These are phyloP conservation scores for Alternaria alternata DNA, from an alignment of 2,329 filamentous ascomycete species.

Conservation along the genomic window DNA sequence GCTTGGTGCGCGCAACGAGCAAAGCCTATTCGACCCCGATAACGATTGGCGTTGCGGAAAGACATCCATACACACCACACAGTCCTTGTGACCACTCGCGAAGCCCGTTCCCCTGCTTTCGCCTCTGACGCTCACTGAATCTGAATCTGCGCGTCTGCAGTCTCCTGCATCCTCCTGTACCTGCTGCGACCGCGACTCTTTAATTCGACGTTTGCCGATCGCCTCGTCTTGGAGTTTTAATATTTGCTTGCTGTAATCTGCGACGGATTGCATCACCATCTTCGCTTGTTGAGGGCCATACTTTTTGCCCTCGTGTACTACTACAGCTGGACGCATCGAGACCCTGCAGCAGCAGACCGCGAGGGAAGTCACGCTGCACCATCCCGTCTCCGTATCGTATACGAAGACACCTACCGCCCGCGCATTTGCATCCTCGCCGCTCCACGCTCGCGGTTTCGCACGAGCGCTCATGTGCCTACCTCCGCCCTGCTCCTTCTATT, in stretches of 20 bases:
- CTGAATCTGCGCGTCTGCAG: slow-evolving; percentile 24
- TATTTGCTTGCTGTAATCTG: slow-evolving; percentile 13
- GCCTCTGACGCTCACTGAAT: slow-evolving; percentile 23
- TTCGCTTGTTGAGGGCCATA: slow-evolving; percentile 17
- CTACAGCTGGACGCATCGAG: slow-evolving; percentile 26
- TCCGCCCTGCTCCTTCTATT: slow-evolving; percentile 45
- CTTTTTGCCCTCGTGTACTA: slow-evolving; percentile 25
- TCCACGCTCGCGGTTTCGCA: slow-evolving; percentile 36
- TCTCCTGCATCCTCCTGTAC: slow-evolving; percentile 22
- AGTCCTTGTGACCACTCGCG: slow-evolving; percentile 38
- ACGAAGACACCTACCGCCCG: slow-evolving; percentile 6
- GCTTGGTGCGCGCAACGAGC: slow-evolving; percentile 33
- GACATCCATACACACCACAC: slow-evolving; percentile 18
- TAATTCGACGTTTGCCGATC: slow-evolving; percentile 9
- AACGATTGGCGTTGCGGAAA: slow-evolving; percentile 32
- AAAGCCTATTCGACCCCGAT: slow-evolving; percentile 30
- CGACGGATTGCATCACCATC: slow-evolving; percentile 26
- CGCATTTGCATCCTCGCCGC: slow-evolving; percentile 22
- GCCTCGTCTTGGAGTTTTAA: slow-evolving; percentile 9
- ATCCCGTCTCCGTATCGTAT: slow-evolving; percentile 8
- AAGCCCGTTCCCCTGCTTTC: slow-evolving; percentile 25
- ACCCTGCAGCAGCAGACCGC: slow-evolving; percentile 17
- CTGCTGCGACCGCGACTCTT: slow-evolving; percentile 15
- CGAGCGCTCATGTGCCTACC: slow-evolving; percentile 49
- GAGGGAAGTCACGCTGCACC: slow-evolving; percentile 26